A percentile compares a stretch with the other conserved stretches of the same genome.
Evolutionary conservation across 148 eudicot genomes (phyloP).

Genomic region (Chenopodium quinoa): DNA sequence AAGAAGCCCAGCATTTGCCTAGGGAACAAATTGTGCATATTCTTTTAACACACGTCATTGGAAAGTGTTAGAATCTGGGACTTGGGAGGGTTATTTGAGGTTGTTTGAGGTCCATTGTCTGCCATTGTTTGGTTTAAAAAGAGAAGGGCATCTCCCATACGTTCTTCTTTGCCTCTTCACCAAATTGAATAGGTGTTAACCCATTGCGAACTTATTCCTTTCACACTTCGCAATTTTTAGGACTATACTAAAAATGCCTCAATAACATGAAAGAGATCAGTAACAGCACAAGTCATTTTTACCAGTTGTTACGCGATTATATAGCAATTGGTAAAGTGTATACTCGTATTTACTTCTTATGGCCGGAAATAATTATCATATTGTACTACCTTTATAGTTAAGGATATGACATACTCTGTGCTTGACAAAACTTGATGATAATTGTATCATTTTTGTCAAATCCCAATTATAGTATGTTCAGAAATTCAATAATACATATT

Average conservation of each 20-base stretch:
- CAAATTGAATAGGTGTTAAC: constrained; percentile 6
- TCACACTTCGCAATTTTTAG: not conserved
- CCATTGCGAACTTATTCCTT: constrained; percentile 10
- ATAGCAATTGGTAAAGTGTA: not conserved
- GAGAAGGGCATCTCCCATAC: constrained; percentile 14
- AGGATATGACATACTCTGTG: too few relatives aligned
- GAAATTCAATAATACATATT: too few relatives aligned
- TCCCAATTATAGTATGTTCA: not conserved
- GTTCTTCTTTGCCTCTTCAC: constrained; percentile 22
- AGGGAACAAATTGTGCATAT: not conserved
- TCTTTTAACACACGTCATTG: constrained; percentile 11
- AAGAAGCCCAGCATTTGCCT: not conserved
- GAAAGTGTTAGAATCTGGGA: constrained; percentile 9
- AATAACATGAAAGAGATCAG: constrained; percentile 6
- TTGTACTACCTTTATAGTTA: too few relatives aligned
- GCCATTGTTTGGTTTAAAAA: not conserved
- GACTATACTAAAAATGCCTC: not conserved
- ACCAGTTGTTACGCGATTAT: not conserved
- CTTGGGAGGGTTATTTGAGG: not conserved
- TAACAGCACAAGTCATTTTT: not conserved
- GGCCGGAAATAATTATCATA: too few relatives aligned
- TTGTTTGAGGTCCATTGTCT: constrained; percentile 6
- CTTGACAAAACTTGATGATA: too few relatives aligned
- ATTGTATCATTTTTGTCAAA: not conserved
- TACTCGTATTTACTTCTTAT: too few relatives aligned